Base-by-base conservation (phyloP, 306 rosid species). In the Herpetospermum pedunculosum region DNA sequence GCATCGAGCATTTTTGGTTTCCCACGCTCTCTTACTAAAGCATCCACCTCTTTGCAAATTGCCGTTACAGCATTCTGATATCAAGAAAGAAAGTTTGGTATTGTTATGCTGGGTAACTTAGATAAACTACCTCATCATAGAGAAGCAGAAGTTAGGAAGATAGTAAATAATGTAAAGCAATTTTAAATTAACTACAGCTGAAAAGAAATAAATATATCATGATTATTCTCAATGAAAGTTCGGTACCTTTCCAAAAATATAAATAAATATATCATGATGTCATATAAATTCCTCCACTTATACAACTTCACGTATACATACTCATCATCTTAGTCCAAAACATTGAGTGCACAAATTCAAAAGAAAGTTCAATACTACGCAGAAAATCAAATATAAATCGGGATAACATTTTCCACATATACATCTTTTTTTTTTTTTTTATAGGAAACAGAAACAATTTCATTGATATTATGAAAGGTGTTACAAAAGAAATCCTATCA, bases 1-100 rank as follows among this genome's bases (percentile, higher is more conserved):
- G 96, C 96, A 76, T 94, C 99, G 64, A 82, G 81, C 96, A 94
- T 89, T 84, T 94, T 94, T 48, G 95, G 95, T 78, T 91, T 94
- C 77, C 97, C 99, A 83, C 92, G 89, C 82, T 83, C 84, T 85
- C 86, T 87, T 57, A 94, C 99, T 84, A 94, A 82, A 80, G 88
- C 85, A 73, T 86, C 92, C 71, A 94, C 89, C 80, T 89, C 97
- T 30, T 83, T 88, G 85, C 99, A 94, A 65, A 91, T 94, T 77
- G 84, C 90, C 48, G 82, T 87, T 38, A 94, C 94, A 29, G 97
- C 99, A 83, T 88, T 95, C 99, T 94, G 85, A 79, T 40, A 75
- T 62, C 72, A 69, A 64, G 73, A 78, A 77, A 83, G 9, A n/a
- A n/a, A 60, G 15, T 60, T 59, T 35, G 37, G 48, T 25, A 26